Base-by-base conservation (phyloP, 306 rosid genomes). In the Cicer chorassanicum region DNA sequence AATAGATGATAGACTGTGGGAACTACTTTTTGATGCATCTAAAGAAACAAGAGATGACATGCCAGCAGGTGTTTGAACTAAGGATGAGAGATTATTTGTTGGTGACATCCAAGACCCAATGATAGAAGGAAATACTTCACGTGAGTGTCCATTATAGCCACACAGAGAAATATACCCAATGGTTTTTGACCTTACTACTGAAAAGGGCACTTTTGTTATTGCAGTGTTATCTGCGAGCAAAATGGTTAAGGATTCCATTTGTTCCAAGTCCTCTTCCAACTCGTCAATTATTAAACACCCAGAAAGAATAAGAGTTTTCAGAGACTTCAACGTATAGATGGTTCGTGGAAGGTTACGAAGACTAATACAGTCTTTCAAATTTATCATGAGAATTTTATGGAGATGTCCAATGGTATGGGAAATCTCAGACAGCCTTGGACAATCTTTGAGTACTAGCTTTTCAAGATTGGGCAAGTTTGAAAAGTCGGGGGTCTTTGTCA, bases 401-500 rank as follows among this genome's bases (percentile, higher is more conserved):
- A 77, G 82, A 65, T n/a, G 0, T 34, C 74, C 86, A 48, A 87
- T 74, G 0, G 76, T 59, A 1, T 55, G 6, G 16, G 76, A 62
- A 41, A 73, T 39, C 38, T 24, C 1, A 1, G 8, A 36, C 76
- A 88, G 61, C 1, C 77, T 42, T 18, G 56, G 61, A 63, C 87
- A 84, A 39, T 79, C 75, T 42, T 46, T 48, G 15, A 82, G 85
- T 44, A 72, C 16, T 10, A 87, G 68, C 48, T 72, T 71, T 72
- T 77, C 75, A 43, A 87, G 84, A 64, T 82, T 82, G 0, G 87
- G 91, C 19, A 87, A 5, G 2, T 43, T 29, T 29, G 82, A 82
- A 13, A 84, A 87, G 49, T 84, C 81, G 0, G 91, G 88, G 0
- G 84, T 82, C 14, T 2, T 13, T 12, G n/a, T 72, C 36, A 87